Percentiles rank a stretch among this genome's conserved stretches.
phyloP scores from a whole-genome alignment of 2,329 filamentous ascomycete genomes.

The Chlorencoelia australis region DNA sequence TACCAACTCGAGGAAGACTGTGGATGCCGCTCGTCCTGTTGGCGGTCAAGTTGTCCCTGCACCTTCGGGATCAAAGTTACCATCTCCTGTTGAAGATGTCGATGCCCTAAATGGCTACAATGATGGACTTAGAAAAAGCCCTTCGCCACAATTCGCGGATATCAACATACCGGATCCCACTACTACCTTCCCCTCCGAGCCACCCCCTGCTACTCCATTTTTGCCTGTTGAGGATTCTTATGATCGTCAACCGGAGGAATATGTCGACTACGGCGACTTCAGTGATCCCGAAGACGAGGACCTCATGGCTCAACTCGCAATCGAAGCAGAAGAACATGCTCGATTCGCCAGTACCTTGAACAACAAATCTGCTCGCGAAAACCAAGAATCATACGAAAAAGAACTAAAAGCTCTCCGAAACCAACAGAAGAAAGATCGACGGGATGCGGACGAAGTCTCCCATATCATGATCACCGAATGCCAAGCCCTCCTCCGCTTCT shows the following conservation, averaged over 20 bases:
- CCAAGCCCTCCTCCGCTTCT: conserved; percentile 78
- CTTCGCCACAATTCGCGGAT: conserved; percentile 20
- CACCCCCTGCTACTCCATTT: background rate
- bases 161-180: conserved; percentile 9
- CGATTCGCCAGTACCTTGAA: conserved; percentile 85
- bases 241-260: conserved; percentile 15
- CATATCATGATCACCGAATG: conserved; percentile 95
- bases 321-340: conserved; percentile 88
- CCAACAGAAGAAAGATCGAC: conserved; percentile 94
- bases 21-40: background rate
- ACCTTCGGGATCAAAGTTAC: conserved; percentile 26
- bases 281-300: conserved; percentile 91
- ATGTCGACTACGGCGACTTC: conserved; percentile 47
- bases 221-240: conserved; percentile 13
- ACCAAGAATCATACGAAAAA: conserved; percentile 70
- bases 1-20: conserved; percentile 8
- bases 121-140: too few relatives aligned
- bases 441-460: conserved; percentile 94
- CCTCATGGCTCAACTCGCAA: conserved; percentile 72
- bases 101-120: too few relatives aligned
- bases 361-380: conserved; percentile 58
- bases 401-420: conserved; percentile 78
- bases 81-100: conserved; percentile 40
- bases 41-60: background rate
- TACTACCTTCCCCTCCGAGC: conserved; percentile 2